Base-by-base conservation (phyloP, 1,284 basidiomycete species). In the Malassezia pachydermatis region DNA sequence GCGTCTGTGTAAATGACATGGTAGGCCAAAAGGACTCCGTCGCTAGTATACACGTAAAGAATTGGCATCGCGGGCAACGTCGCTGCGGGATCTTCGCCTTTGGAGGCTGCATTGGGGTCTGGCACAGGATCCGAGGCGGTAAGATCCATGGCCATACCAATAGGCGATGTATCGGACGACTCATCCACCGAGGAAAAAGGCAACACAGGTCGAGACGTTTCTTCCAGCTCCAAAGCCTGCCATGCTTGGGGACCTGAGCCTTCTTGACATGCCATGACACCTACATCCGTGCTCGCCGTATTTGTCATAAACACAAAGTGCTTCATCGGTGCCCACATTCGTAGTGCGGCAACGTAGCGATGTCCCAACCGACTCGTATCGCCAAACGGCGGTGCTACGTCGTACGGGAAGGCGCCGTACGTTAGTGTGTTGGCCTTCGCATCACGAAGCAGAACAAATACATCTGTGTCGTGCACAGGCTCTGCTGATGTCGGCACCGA, bases 11-110 rank as follows among this genome's bases (percentile, higher is more conserved):
- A 80, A 39, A 85, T 78, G 28, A 85, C 66, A 62, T 81, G 76
- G 82, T 86, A 88, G 2, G 77, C 85, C 30, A 82, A 77, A 28
- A 88, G 50, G 0, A 84, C 84, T 16, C 86, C 86, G 62, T 88
- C 86, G 51, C 80, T 85, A 4, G 84, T 78, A 67, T 86, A 88
- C 4, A 81, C 79, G 63, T 81, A 84, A 65, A 87, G 74, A 43
- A 86, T 76, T 0, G 86, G 86, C 13, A 70, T 63, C 1, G 76
- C 72, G 2, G 73, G 72, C 4, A 77, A 57, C 53, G 76, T 77
- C 4, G 72, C 62, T 8, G 68, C 66, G 33, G 74, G 60, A 33
- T 70, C 74, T 16, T 73, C 72, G 0, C 75, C 76, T 8, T 74
- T 72, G 5, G 74, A 73, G 16, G 75, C 74, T 8, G 78, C 76